Percentiles rank a stretch among this genome's conserved stretches.
phyloP scores from a whole-genome alignment of 306 rosid genomes.

The Trifolium repens region DNA sequence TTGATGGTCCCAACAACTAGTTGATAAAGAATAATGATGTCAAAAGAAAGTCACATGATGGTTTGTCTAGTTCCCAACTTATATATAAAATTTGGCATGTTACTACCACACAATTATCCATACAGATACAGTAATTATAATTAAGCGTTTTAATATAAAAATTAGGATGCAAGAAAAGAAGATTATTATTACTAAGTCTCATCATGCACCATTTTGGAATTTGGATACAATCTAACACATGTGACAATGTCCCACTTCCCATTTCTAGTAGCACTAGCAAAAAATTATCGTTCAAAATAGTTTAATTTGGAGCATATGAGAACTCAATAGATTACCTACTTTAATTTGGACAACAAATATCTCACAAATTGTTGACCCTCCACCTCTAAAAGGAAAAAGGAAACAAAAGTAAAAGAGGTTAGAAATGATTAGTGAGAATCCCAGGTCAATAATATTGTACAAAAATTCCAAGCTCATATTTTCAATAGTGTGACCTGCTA shows the following conservation, averaged over 20 bases:
- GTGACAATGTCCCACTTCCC: conserved; percentile 1
- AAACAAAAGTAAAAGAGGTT: not conserved
- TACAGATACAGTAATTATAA: not conserved
- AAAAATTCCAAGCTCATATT: conserved; percentile 16
- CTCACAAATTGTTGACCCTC: conserved; percentile 20
- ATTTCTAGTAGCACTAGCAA: conserved; percentile 15
- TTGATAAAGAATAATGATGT: conserved; percentile 35
- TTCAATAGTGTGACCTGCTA: conserved; percentile 19
- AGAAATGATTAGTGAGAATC: conserved; percentile 38
- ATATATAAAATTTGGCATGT: conserved; percentile 27
- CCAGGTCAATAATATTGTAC: conserved; percentile 36
- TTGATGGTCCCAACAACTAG: conserved; percentile 24
- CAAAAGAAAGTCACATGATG: conserved; percentile 43
- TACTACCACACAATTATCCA: not conserved
- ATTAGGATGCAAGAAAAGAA: not conserved
- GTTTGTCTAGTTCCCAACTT: conserved; percentile 45
- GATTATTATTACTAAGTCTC: not conserved
- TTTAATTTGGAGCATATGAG: not conserved
- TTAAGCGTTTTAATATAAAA: not conserved
- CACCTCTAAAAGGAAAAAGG: not conserved
- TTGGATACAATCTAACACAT: conserved; percentile 23
- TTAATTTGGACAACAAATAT: conserved; percentile 33
- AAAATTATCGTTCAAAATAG: conserved; percentile 4
- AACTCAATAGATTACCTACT: conserved; percentile 14
- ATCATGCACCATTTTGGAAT: conserved; percentile 20